These are phyloP conservation scores for Leccinum obscurum DNA, from an alignment of 768 basidiomycete genomes.

Conservation along the genomic window DNA sequence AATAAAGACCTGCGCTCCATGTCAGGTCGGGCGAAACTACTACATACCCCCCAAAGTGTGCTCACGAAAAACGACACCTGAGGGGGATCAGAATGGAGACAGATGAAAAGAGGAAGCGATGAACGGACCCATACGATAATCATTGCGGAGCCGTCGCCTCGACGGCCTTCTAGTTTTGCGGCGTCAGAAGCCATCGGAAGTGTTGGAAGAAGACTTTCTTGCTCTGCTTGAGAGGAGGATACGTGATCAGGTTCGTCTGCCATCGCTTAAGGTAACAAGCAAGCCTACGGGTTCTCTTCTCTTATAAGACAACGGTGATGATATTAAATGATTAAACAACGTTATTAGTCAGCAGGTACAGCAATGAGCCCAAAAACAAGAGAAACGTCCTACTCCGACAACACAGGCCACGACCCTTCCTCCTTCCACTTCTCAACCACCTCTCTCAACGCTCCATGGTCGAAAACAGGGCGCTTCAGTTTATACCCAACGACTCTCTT, in stretches of 20 bases:
- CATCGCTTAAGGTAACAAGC: constrained; percentile 4
- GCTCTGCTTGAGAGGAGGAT: background rate
- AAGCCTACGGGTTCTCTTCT: no score
- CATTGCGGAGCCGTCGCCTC: constrained; percentile 38
- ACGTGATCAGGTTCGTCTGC: background rate
- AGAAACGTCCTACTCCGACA: constrained; percentile 10
- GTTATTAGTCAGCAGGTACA: constrained; percentile 32
- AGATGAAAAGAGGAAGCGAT: background rate
- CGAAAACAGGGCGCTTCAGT: constrained; percentile 61
- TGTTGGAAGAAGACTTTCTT: background rate
- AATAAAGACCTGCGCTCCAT: constrained; percentile 37
- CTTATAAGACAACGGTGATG: background rate
- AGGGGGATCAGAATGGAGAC: background rate
- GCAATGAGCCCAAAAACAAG: constrained; percentile 19
- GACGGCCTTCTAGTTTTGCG: constrained; percentile 38
- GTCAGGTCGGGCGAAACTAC: constrained; percentile 4
- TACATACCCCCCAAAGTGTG: no score
- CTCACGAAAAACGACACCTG: constrained; percentile 25
- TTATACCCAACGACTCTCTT: constrained; percentile 71
- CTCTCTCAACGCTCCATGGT: constrained; percentile 60
- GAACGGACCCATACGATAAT: constrained; percentile 39
- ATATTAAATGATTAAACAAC: constrained; percentile 20
- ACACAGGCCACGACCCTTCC: constrained; percentile 49
- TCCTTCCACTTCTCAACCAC: constrained; percentile 79
- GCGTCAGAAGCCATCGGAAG: constrained; percentile 27